Evolutionary conservation across 2,329 filamentous ascomycete genomes (phyloP).

Genomic region (Neopestalotiopsis clavispora): DNA sequence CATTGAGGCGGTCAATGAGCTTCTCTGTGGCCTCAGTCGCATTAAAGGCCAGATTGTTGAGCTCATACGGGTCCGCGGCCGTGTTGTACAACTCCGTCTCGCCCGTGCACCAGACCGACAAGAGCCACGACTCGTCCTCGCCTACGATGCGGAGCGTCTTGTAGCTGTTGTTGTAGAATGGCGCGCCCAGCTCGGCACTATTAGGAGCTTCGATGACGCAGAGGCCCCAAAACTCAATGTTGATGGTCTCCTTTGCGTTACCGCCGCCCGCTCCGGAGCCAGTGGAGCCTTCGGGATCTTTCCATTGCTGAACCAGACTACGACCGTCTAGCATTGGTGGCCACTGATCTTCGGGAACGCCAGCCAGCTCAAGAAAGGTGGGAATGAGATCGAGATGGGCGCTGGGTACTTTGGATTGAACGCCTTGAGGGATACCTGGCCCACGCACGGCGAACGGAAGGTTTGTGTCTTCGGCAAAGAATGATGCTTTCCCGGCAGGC

Average conservation of each 20-base stretch:
- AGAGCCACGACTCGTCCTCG: slow-evolving; percentile 63
- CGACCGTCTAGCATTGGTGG: slow-evolving; percentile 54
- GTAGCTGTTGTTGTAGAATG: slow-evolving; percentile 59
- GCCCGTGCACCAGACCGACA: slow-evolving; percentile 71
- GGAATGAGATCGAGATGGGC: slow-evolving; percentile 61
- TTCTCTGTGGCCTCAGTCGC: slow-evolving; percentile 17
- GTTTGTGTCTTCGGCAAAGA: slow-evolving; percentile 63
- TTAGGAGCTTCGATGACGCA: background rate
- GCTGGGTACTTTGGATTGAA: slow-evolving; percentile 50
- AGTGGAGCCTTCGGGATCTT: slow-evolving; percentile 13
- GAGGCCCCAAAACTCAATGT: slow-evolving; percentile 57
- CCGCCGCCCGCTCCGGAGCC: slow-evolving; percentile 10
- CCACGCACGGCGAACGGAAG: slow-evolving; percentile 65
- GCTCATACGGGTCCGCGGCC: slow-evolving; percentile 34
- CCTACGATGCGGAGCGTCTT: slow-evolving; percentile 61
- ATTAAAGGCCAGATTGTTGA: slow-evolving; percentile 25
- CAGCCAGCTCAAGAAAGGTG: slow-evolving; percentile 51
- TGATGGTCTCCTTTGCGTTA: slow-evolving; percentile 36
- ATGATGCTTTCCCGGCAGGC: slow-evolving; percentile 61
- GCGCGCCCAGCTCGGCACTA: background rate
- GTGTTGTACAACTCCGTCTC: slow-evolving; percentile 71
- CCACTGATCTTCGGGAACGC: slow-evolving; percentile 42
- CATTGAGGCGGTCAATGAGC: slow-evolving; percentile 27
- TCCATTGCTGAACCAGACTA: slow-evolving; percentile 46
- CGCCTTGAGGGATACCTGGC: slow-evolving; percentile 53